Evolutionary conservation across 2,329 filamentous ascomycete species (phyloP).

Genomic region (Leptographium wingfieldii): DNA sequence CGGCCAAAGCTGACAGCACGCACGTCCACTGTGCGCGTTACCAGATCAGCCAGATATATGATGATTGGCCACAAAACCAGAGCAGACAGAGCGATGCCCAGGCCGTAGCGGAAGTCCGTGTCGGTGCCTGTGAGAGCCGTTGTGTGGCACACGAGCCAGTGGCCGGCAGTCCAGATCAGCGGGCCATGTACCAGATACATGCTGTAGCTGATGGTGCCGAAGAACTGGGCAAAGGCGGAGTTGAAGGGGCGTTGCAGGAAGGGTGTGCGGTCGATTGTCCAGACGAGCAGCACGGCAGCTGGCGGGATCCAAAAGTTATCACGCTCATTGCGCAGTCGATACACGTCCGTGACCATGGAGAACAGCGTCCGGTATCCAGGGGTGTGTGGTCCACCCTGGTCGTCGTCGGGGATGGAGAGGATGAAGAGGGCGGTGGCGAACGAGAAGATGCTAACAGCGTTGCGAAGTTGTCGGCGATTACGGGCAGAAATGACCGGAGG

Average conservation of each 20-base stretch:
- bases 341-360: constrained; percentile 12
- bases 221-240: constrained; percentile 24
- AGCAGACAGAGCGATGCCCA: constrained; percentile 33
- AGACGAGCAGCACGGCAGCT: constrained; percentile 15
- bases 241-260: constrained; percentile 18
- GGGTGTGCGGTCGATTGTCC: constrained; percentile 12
- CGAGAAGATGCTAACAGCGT: not conserved
- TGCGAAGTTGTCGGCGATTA: not conserved
- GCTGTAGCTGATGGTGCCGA: constrained; percentile 48
- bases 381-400: constrained; percentile 8
- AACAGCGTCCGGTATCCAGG: constrained; percentile 3
- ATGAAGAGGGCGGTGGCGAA: not conserved
- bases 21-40: constrained; percentile 42
- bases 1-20: constrained; percentile 43
- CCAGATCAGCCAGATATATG: constrained; percentile 43
- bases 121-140: constrained; percentile 31
- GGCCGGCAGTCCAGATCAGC: constrained; percentile 39
- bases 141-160: constrained; percentile 12
- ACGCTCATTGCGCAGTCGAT: constrained; percentile 7
- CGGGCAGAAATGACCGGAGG: not conserved
- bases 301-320: constrained; percentile 17
- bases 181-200: constrained; percentile 50
- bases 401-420: constrained; percentile 12
- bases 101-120: constrained; percentile 26
- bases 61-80: constrained; percentile 36